These are phyloP conservation scores for Paecilomyces variotii DNA, from an alignment of 2,329 filamentous ascomycete species.

Conservation along the genomic window DNA sequence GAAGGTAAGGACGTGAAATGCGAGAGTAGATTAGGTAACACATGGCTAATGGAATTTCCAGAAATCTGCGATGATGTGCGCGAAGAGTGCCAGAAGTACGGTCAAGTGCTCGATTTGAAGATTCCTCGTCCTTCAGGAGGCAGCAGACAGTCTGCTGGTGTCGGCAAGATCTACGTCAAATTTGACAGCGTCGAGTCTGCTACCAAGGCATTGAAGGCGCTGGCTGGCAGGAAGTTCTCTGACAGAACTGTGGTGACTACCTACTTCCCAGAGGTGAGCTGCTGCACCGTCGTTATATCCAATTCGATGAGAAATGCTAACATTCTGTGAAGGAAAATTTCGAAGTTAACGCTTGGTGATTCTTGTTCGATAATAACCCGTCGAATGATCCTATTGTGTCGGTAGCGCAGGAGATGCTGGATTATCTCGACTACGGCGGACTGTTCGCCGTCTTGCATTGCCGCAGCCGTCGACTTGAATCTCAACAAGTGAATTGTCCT, in stretches of 20 bases:
- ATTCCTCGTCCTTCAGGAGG: slow-evolving; percentile 80
- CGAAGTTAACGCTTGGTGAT: slow-evolving; percentile 79
- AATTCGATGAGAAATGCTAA: slow-evolving; percentile 22
- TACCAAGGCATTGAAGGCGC: slow-evolving; percentile 74
- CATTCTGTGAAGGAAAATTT: slow-evolving; percentile 67
- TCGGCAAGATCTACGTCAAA: slow-evolving; percentile 97
- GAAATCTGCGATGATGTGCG: slow-evolving; percentile 94
- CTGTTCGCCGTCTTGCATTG: neutral
- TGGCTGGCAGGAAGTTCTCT: slow-evolving; percentile 92
- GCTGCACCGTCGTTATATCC: slow-evolving; percentile 11
- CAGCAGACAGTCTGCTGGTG: slow-evolving; percentile 74
- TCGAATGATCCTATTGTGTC: neutral
- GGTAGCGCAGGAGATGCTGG: neutral
- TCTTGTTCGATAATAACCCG: neutral
- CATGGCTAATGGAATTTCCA: slow-evolving; percentile 29
- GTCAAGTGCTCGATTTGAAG: slow-evolving; percentile 78
- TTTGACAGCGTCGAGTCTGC: slow-evolving; percentile 72
- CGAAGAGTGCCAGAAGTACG: slow-evolving; percentile 90
- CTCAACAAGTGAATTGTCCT: neutral
- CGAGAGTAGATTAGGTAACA: neutral
- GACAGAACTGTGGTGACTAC: slow-evolving; percentile 94
- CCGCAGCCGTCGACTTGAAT: neutral
- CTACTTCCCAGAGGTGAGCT: slow-evolving; percentile 80
- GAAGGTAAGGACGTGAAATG: slow-evolving; percentile 55
- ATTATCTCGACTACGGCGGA: neutral